Evolutionary conservation across 208 protist genomes (phyloP).

Genomic region (Lotmaria passim): DNA sequence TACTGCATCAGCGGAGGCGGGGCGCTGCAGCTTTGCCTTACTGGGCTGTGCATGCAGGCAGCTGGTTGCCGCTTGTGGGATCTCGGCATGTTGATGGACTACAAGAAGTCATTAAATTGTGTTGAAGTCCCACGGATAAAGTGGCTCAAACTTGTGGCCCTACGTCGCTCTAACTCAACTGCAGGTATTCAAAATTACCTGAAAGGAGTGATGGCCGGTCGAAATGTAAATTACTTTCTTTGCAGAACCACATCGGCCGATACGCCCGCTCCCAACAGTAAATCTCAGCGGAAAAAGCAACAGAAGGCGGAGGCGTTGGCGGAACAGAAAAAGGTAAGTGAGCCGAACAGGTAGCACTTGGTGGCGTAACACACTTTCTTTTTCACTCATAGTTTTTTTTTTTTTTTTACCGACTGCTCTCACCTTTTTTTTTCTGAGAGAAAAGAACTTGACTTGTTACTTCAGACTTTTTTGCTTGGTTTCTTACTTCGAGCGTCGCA

Average conservation of each 20-base stretch:
- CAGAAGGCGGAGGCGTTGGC: slow-evolving; percentile 18
- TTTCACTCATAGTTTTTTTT: slow-evolving; percentile 2
- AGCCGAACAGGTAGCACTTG: neutral
- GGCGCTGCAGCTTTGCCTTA: slow-evolving; percentile 67
- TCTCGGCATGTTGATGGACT: slow-evolving; percentile 86
- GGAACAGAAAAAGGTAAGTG: slow-evolving; percentile 12
- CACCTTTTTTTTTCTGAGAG: slow-evolving; percentile 3
- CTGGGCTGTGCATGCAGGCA: slow-evolving; percentile 47
- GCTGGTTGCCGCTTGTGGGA: slow-evolving; percentile 83
- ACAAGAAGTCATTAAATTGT: slow-evolving; percentile 57
- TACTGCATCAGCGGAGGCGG: slow-evolving; percentile 79
- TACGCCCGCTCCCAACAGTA: slow-evolving; percentile 27
- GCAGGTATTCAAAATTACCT: slow-evolving; percentile 18
- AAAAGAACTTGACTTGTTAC: too few relatives aligned
- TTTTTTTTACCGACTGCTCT: neutral
- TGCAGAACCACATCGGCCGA: neutral
- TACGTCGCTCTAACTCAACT: slow-evolving; percentile 15
- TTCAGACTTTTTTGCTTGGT: slow-evolving; percentile 28
- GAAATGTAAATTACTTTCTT: slow-evolving; percentile 30
- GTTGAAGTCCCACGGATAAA: slow-evolving; percentile 24
- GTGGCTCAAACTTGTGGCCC: slow-evolving; percentile 22
- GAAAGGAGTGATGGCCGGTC: slow-evolving; percentile 17
- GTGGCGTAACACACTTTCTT: neutral
- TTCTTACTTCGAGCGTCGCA: slow-evolving; percentile 5
- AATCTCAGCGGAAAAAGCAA: slow-evolving; percentile 35